Conservation (phyloP, 371 early-diverging fungal genomes). For the Mucor racemosus region DNA sequence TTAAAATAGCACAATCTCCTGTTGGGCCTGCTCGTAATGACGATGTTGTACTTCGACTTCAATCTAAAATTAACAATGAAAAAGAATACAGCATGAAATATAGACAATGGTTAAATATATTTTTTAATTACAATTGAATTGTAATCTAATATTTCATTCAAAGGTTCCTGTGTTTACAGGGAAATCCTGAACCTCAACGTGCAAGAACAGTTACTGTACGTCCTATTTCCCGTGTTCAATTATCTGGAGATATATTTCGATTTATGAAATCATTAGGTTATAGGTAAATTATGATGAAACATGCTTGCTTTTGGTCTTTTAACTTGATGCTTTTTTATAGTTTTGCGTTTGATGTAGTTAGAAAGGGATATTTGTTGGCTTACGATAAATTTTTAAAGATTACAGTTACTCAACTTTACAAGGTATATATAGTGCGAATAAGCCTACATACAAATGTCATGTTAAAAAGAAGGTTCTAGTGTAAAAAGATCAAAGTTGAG, state of each 20-base stretch:
- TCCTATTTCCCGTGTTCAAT: conserved; percentile 48
- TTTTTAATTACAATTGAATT: not conserved
- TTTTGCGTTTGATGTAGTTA: conserved; percentile 55
- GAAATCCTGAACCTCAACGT: conserved; percentile 54
- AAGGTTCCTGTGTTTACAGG: conserved; percentile 53
- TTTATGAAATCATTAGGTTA: conserved; percentile 56
- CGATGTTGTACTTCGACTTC: conserved; percentile 52
- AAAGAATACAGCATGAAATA: conserved; percentile 46
- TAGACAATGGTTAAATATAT: conserved; percentile 44
- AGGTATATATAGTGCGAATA: conserved; percentile 30
- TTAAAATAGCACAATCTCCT: conserved; percentile 48
- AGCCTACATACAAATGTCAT: not conserved
- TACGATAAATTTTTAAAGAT: conserved; percentile 48
- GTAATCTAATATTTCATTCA: not conserved
- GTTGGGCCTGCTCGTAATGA: conserved; percentile 56
- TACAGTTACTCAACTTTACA: conserved; percentile 47
- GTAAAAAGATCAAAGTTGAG: conserved; percentile 42
- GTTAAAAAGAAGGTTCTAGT: conserved; percentile 14
- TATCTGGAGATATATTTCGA: conserved; percentile 54
- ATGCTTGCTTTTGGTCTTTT: not conserved
- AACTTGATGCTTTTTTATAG: conserved; percentile 15
- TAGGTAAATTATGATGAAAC: conserved; percentile 22
- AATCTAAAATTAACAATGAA: conserved; percentile 45
- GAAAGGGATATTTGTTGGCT: conserved; percentile 46
- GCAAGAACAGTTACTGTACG: conserved; percentile 52